These are phyloP conservation scores for Tripidium arundinaceum DNA, from an alignment of 202 grass and related monocot species.

Conservation along the genomic window DNA sequence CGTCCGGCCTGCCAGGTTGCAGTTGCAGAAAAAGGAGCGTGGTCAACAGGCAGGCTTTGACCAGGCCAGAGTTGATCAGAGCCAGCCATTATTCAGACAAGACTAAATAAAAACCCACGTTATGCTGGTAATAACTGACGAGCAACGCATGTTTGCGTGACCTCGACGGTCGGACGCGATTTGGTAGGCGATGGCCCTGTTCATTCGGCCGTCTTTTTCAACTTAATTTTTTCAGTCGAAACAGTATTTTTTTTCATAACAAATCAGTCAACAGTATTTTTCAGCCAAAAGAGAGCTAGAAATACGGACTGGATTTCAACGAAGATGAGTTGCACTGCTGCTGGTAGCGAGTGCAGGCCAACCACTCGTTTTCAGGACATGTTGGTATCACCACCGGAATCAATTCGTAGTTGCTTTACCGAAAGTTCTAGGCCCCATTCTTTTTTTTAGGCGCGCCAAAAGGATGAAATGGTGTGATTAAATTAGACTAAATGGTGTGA, in stretches of 20 bases:
- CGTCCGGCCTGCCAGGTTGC: neutral
- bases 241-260: too few species aligned
- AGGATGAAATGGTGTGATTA: neutral
- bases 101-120: neutral
- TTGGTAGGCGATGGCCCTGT: neutral
- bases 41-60: slow-evolving; percentile 43
- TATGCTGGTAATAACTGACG: neutral
- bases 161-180: neutral
- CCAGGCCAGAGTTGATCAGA: neutral
- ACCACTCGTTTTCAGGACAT: too few species aligned
- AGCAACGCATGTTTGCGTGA: neutral
- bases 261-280: too few species aligned
- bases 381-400: too few species aligned
- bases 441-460: neutral
- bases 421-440: too few species aligned
- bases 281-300: neutral
- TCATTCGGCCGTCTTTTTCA: too few species aligned
- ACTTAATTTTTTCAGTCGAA: too few species aligned
- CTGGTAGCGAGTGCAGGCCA: neutral
- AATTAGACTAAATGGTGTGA: neutral
- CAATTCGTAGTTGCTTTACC: too few species aligned
- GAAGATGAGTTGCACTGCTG: neutral
- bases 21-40: slow-evolving; percentile 16
- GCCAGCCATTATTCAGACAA: neutral
- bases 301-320: neutral